Evolutionary conservation across 805 yeast species (phyloP).

Genomic region (Candida dajiaensis): DNA sequence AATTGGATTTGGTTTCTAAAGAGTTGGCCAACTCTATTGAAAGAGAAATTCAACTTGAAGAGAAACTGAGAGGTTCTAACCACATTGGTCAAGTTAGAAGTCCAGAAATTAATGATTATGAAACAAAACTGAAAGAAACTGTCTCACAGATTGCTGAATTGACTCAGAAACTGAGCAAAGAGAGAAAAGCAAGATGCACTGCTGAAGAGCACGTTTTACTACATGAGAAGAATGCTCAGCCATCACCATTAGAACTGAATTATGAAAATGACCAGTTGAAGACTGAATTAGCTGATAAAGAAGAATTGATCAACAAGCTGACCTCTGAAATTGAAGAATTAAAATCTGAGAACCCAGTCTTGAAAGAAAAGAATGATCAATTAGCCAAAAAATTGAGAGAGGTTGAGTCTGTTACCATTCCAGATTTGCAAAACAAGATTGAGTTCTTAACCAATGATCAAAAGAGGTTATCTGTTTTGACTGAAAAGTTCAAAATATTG

Average conservation of each 20-base stretch:
- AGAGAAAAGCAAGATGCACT: conserved; percentile 57
- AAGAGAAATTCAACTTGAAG: conserved; percentile 60
- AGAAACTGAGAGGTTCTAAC: conserved; percentile 25
- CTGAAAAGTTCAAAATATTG: conserved; percentile 24
- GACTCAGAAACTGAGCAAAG: conserved; percentile 53
- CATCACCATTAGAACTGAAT: conserved; percentile 49
- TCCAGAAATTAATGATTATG: background rate
- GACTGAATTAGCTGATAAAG: conserved; percentile 40
- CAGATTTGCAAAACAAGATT: conserved; percentile 38
- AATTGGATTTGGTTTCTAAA: conserved; percentile 60
- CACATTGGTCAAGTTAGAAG: background rate
- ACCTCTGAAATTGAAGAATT: conserved; percentile 40
- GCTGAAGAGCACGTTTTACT: conserved; percentile 66
- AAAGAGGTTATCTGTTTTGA: conserved; percentile 17
- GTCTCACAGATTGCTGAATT: conserved; percentile 43
- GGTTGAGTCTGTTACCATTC: conserved; percentile 37
- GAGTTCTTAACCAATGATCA: conserved; percentile 26
- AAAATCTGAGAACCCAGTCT: conserved; percentile 28
- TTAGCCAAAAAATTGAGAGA: conserved; percentile 36
- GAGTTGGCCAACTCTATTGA: conserved; percentile 70
- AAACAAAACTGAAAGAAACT: conserved; percentile 27
- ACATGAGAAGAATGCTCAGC: conserved; percentile 45
- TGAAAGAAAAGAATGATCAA: conserved; percentile 35
- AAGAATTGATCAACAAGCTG: conserved; percentile 41
- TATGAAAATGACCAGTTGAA: conserved; percentile 51